Evolutionary conservation across 345 rosid species (phyloP), one percentile per base, ranked within the genome.

Genomic region (Lepidium sativum): DNA sequence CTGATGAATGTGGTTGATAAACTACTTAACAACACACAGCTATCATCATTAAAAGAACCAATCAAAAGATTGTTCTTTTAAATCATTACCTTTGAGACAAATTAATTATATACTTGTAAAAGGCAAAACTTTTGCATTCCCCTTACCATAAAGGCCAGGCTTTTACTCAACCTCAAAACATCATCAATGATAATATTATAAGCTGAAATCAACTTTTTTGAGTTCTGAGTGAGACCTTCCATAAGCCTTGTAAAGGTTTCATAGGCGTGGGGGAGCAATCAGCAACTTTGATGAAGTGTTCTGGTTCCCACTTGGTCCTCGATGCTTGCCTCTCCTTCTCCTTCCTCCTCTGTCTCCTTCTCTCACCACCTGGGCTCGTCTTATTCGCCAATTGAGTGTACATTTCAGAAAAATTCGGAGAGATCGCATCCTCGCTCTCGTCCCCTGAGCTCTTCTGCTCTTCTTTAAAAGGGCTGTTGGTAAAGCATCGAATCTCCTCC

Each of bases 211-310:
- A 61, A 23, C 20, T 15, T 8, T 8, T 40, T 51, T 7, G 31
- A 53, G 55, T 54, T 33, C 6, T 1, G 35, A 42, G 14, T 5
- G 25, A 62, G 69, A 87, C 96, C 98, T 89, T 89, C 97, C 96
- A 89, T 29, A 89, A 73, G 15, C 97, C 98, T 77, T 92, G 97
- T 75, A 92, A 68, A 4, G 96, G 98, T 52, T 84, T 84, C 14
- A 78, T 54, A 1, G 64, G 52, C 2, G 87, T 86, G 37, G 98
- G 92, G 0, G 80, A 86, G 77, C 72, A 87, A 78, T 87, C 82
- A 31, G 57, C 35, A 54, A 92, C 82, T 82, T 83, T 92, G 51
- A 92, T 76, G 54, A 89, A 92, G 72, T 89, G 92, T 75, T 86
- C 90, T 5, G 91, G 78, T 70, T 86, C 97, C 96, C 91, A 87